phyloP scores from a whole-genome alignment of 768 basidiomycete species.

The Suillus bovinus region DNA sequence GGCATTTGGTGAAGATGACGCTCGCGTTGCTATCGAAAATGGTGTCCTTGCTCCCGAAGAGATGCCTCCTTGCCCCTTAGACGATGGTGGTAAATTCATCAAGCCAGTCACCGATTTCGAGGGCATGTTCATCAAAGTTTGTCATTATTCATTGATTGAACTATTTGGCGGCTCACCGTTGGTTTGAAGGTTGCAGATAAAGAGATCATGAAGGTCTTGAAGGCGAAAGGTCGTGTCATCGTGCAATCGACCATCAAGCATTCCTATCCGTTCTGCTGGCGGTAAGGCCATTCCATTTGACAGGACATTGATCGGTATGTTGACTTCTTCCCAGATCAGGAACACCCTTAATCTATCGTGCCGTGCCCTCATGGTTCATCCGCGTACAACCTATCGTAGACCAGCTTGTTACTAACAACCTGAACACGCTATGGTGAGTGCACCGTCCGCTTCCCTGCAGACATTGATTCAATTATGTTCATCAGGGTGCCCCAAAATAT shows the following conservation, averaged over 20 bases:
- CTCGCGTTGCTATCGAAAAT: constrained; percentile 85
- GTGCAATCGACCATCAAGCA: constrained; percentile 86
- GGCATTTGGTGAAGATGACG: constrained; percentile 98
- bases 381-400: constrained; percentile 84
- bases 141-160: constrained; percentile 16
- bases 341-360: constrained; percentile 94
- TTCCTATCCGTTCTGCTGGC: constrained; percentile 97
- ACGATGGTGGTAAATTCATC: constrained; percentile 88
- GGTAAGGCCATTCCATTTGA: constrained; percentile 41
- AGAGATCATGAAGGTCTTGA: constrained; percentile 87
- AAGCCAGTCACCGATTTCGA: constrained; percentile 86
- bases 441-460: constrained; percentile 2
- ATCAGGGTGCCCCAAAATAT: constrained; percentile 87
- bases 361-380: constrained; percentile 96
- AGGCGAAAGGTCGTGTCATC: constrained; percentile 83
- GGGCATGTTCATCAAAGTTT: constrained; percentile 87
- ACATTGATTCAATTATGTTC: constrained; percentile 13
- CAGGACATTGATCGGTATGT: not conserved
- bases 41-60: constrained; percentile 85
- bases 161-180: constrained; percentile 1
- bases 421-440: constrained; percentile 81
- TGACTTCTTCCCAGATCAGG: constrained; percentile 60
- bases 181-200: constrained; percentile 83
- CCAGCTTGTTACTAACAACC: constrained; percentile 87
- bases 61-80: constrained; percentile 94